Evolutionary conservation across 2,329 filamentous ascomycete species (phyloP).

Genomic region (Paramyrothecium roridum): DNA sequence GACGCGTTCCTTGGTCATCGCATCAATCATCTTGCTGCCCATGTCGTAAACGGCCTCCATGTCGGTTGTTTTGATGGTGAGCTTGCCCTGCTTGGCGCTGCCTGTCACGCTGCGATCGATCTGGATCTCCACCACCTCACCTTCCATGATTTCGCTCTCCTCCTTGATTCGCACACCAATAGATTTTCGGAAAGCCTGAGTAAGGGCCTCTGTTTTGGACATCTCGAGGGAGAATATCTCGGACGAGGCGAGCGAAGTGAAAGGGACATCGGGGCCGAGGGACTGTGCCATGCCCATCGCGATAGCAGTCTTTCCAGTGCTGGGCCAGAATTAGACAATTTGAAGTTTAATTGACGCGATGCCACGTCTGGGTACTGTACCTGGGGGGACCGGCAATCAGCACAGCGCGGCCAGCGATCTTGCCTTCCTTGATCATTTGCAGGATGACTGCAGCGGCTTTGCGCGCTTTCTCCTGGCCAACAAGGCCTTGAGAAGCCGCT

Average conservation of each 20-base stretch:
- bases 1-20: constrained; percentile 98
- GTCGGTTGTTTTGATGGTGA: constrained; percentile 98
- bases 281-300: constrained; percentile 99
- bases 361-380: constrained; percentile 33
- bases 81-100: constrained; percentile 95
- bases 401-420: constrained; percentile 93
- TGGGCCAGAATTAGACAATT: constrained; percentile 28
- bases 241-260: constrained; percentile 91
- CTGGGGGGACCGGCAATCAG: constrained; percentile 92
- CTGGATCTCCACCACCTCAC: constrained; percentile 97
- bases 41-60: constrained; percentile 99
- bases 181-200: constrained; percentile 97
- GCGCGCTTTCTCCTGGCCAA: constrained; percentile 93
- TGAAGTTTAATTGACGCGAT: not conserved
- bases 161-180: constrained; percentile 98
- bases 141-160: constrained; percentile 98
- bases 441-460: constrained; percentile 95
- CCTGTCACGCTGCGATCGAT: constrained; percentile 96
- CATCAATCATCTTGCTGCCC: constrained; percentile 99
- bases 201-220: constrained; percentile 98
- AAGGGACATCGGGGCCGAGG: constrained; percentile 88
- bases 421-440: constrained; percentile 98
- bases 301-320: constrained; percentile 97
- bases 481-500: constrained; percentile 81
- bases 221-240: constrained; percentile 99